Evolutionary conservation across 345 rosid species (phyloP).

Genomic region (Geranium rotundifolium): DNA sequence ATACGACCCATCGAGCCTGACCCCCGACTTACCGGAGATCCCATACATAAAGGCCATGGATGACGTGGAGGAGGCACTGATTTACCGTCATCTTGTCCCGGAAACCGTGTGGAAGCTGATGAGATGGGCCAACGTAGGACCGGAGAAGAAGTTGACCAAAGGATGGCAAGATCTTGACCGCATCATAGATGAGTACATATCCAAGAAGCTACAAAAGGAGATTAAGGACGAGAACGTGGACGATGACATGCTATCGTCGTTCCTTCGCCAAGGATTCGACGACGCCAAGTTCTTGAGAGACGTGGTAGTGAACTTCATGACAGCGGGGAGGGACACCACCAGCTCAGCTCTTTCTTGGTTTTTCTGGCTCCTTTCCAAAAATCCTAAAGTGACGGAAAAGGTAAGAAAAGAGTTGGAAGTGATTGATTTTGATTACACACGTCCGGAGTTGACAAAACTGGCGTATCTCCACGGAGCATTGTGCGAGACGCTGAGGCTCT

Average conservation of each 20-base stretch:
- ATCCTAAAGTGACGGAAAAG: constrained; percentile 17
- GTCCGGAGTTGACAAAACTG: constrained; percentile 6
- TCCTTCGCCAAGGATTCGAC: constrained; percentile 13
- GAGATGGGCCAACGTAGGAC: constrained; percentile 25
- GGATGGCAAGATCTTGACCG: constrained; percentile 18
- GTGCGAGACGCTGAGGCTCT: constrained; percentile 70
- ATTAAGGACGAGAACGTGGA: not conserved
- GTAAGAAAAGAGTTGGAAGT: constrained; percentile 32
- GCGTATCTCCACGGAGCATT: constrained; percentile 18
- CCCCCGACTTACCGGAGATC: constrained; percentile 19
- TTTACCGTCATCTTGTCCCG: constrained; percentile 30
- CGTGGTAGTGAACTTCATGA: constrained; percentile 32
- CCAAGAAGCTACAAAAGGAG: constrained; percentile 16
- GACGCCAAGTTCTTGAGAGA: constrained; percentile 35
- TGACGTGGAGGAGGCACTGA: constrained; percentile 29
- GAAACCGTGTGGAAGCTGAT: constrained; percentile 33
- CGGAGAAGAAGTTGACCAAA: constrained; percentile 22
- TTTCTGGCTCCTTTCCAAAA: constrained; percentile 30
- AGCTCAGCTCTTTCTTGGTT: constrained; percentile 30
- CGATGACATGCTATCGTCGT: constrained; percentile 28
- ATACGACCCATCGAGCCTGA: constrained; percentile 26
- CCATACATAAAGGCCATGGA: constrained; percentile 21
- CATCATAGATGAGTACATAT: constrained; percentile 12
- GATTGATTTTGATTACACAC: not conserved
- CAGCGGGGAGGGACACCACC: constrained; percentile 42